A percentile compares a stretch with the other conserved stretches of the same genome.
Conservation (phyloP, 352 stramenopile species). For the Aphanomyces invadans region DNA sequence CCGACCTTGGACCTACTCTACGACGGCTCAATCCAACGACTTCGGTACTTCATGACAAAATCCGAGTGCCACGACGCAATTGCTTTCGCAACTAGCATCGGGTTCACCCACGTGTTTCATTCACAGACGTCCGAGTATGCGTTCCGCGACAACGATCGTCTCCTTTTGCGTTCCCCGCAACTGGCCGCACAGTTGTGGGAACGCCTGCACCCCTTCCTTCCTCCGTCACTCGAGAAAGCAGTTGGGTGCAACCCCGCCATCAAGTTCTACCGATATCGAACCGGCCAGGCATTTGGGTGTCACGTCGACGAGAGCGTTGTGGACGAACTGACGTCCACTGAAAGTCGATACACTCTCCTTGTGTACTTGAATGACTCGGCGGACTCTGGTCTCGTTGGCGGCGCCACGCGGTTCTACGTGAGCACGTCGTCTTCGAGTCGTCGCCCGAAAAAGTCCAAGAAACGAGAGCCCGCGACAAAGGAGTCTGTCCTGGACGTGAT, state of each 20-base stretch:
- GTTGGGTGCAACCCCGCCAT: constrained; percentile 61
- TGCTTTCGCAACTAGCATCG: constrained; percentile 45
- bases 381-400: constrained; percentile 63
- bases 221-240: constrained; percentile 47
- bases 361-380: constrained; percentile 70
- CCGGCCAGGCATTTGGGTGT: constrained; percentile 64
- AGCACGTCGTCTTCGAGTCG: constrained; percentile 32
- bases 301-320: constrained; percentile 82
- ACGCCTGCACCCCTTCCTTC: constrained; percentile 41
- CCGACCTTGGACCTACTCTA: constrained; percentile 29
- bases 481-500: constrained; percentile 40
- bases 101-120: constrained; percentile 64
- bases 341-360: constrained; percentile 75
- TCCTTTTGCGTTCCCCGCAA: constrained; percentile 49
- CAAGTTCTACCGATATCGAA: constrained; percentile 67
- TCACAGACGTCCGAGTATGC: constrained; percentile 52
- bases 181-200: constrained; percentile 64
- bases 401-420: constrained; percentile 65
- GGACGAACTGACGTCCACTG: constrained; percentile 52
- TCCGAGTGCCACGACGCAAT: constrained; percentile 53
- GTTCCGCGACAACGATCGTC: constrained; percentile 69
- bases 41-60: constrained; percentile 54
- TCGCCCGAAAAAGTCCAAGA: constrained; percentile 23
- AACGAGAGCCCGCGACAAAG: constrained; percentile 36
- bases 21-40: constrained; percentile 55